Percentiles rank a stretch among this genome's conserved stretches.
Conservation (phyloP, 1,284 basidiomycete genomes). For the Vanrija humicola region DNA sequence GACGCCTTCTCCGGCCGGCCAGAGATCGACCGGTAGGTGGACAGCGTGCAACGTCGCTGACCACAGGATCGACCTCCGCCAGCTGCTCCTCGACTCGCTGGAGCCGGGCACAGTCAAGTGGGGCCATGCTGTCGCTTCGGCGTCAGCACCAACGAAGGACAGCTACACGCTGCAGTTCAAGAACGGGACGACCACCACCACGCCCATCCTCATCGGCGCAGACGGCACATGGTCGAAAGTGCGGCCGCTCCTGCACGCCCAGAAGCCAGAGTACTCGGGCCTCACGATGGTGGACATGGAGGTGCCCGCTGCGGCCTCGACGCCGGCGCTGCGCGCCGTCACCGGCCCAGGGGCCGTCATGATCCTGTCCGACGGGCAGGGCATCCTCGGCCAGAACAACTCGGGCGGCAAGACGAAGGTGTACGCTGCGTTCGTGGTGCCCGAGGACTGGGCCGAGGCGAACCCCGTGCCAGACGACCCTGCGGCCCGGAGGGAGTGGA, state of each 20-base stretch:
- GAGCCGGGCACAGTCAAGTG: slow-evolving; percentile 30
- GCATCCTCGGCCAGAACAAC: slow-evolving; percentile 45
- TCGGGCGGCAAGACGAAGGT: slow-evolving; percentile 40
- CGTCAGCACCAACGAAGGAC: slow-evolving; percentile 14
- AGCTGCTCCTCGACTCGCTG: slow-evolving; percentile 32
- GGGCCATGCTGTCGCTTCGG: slow-evolving; percentile 25
- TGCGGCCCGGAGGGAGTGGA: slow-evolving; percentile 8
- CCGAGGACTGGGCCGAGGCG: slow-evolving; percentile 28
- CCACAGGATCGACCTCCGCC: slow-evolving; percentile 29
- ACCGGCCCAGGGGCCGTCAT: slow-evolving; percentile 43
- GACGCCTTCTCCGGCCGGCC: slow-evolving; percentile 14
- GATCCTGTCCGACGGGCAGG: slow-evolving; percentile 31
- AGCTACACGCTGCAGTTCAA: slow-evolving; percentile 20
- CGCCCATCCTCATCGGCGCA: slow-evolving; percentile 49
- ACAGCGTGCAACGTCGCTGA: background rate
- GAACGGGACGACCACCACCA: background rate
- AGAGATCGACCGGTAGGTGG: slow-evolving; percentile 31
- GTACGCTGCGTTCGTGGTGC: slow-evolving; percentile 35
- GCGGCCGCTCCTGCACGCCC: slow-evolving; percentile 44
- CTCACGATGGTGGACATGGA: slow-evolving; percentile 39
- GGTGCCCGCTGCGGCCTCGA: slow-evolving; percentile 24
- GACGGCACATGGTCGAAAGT: slow-evolving; percentile 53
- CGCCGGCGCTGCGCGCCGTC: slow-evolving; percentile 28
- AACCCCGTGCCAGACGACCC: slow-evolving; percentile 12
- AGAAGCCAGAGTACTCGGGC: slow-evolving; percentile 47